Base-by-base conservation (phyloP, 2,329 filamentous ascomycete genomes). In the Colletotrichum sidae region DNA sequence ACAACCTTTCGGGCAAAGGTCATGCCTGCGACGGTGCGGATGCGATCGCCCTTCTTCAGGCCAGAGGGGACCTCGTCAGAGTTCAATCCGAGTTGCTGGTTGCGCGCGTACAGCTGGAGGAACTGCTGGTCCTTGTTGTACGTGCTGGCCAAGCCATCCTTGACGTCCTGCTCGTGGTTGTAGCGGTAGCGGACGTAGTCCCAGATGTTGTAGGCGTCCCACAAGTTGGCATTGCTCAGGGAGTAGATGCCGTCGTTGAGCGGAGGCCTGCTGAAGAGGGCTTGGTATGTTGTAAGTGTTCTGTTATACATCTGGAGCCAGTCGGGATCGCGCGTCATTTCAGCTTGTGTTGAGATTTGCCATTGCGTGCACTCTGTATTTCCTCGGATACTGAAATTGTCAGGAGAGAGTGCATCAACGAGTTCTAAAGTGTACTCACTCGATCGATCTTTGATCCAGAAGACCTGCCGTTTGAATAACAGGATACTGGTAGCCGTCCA, bases 401-500 rank as follows among this genome's bases (percentile, higher is more conserved):
- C 34, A 7, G 46, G 2, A 2, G n/a, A 25, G 25, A 25, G 4
- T 25, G 25, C 25, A 25, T 25, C 15, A 11, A 15, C 44, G 15
- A 7, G 3, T n/a, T 8, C 8, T 11, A 4, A 7, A 11, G n/a
- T 9, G 44, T 10, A 73, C 81, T 69, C 74, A 86, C 85, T 76
- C 80, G 42, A 83, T 75, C 11, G 80, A 83, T 15, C 78, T 76
- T 10, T 75, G 78, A 61, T 87, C 84, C 6, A 76, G 69, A 1
- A 67, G 75, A 1, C 83, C 79, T 8, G 89, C 75, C 0, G 86
- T 84, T 49, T 84, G 79, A 42, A 97, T 80, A 1, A 87, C 87
- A 15, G 95, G 90, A 69, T 96, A 88, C 74, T 97, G 94, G 73
- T 94, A 97, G 9, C 93, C 93, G 58, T 86, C 80, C 71, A 97